phyloP scores from a whole-genome alignment of 1,139 yeast species.

The Diutina neorugosa region DNA sequence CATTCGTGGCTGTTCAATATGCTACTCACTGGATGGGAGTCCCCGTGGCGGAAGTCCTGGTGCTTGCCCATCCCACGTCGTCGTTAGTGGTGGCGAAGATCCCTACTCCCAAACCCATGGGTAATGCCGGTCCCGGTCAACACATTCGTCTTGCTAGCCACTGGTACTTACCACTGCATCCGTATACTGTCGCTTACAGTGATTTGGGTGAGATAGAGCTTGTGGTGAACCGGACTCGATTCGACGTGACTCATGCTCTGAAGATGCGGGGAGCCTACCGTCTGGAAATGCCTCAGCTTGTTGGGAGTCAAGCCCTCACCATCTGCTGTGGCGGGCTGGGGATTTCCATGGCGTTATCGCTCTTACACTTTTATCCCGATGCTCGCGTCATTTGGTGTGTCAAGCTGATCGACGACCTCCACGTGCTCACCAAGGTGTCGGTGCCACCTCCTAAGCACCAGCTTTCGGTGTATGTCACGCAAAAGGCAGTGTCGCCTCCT shows the following conservation, averaged over 20 bases:
- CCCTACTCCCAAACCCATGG: conserved; percentile 7
- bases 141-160: conserved; percentile 10
- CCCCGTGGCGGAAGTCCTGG: neutral
- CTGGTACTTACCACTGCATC: conserved; percentile 28
- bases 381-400: neutral
- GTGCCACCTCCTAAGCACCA: neutral
- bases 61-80: neutral
- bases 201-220: conserved; percentile 12
- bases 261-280: neutral
- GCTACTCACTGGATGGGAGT: neutral
- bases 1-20: neutral
- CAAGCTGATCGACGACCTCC: neutral
- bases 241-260: neutral
- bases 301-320: neutral
- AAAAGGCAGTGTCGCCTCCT: too few relatives aligned
- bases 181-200: conserved; percentile 19
- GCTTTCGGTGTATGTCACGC: neutral
- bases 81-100: neutral
- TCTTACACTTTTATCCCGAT: neutral
- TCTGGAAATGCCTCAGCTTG: neutral
- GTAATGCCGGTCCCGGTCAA: conserved; percentile 27
- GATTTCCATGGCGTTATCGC: neutral
- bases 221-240: conserved; percentile 10
- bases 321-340: conserved; percentile 2
- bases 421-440: neutral